Evolutionary conservation across 2,329 filamentous ascomycete genomes (phyloP), one percentile per base, ranked within the genome.

Genomic region (Xylariaceae sp.): DNA sequence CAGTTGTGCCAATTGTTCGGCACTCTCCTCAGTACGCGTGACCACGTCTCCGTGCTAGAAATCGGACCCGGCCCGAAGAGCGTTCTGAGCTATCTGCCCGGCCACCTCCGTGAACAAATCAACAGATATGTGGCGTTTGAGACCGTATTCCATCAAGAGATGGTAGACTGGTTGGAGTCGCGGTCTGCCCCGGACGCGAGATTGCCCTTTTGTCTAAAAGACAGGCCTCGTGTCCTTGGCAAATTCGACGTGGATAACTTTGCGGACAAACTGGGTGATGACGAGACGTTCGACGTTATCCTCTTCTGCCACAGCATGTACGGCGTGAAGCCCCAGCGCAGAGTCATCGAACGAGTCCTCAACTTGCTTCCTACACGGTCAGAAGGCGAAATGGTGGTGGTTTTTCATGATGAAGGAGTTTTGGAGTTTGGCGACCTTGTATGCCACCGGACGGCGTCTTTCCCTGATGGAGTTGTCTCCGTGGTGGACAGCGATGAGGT

Each of bases 241-340:
- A 49, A 56, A 8, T 83, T 84, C 64, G 61, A 10, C 60, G 57
- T 70, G n/a, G 58, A 75, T 5, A 30, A 30, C 23, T 30, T 30
- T 6, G 64, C 61, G 48, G 64, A 69, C 23, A 64, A n/a, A 51
- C 44, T 13, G 11, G 2, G 6, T 8, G 17, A 53, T 0, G 64
- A 72, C 37, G 68, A 75, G 18, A 77, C 73, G 60, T 87, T 78
- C 65, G 78, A 87, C 62, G 10, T 86, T 47, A 68, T 87, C 15
- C 66, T 88, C 3, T 84, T 87, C 70, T 87, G 83, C 64, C 83
- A 87, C 68, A 85, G 84, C 72, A 79, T 87, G 78, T 86, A 87
- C 63, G 82, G 81, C 60, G 81, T 87, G 78, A 74, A 74, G 0
- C 74, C 75, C 2, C 80, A 82, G 63, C 65, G 62, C n/a, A 67